Evolutionary conservation across 176 grass and related monocot species (phyloP).

Genomic region (Eleusine indica): DNA sequence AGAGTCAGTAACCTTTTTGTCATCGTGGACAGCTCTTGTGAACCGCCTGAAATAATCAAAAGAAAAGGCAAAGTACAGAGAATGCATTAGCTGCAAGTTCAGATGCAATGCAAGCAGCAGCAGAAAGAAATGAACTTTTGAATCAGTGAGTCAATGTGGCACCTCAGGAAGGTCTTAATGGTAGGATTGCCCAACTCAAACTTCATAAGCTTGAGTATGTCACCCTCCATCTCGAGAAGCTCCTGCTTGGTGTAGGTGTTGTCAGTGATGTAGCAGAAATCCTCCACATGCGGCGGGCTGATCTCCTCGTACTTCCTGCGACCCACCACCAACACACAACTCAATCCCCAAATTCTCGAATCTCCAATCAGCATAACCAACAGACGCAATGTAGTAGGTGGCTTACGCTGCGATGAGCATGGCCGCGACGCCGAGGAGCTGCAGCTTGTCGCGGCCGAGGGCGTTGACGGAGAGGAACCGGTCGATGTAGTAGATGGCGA

Average conservation of each 20-base stretch:
- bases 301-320: conserved; percentile 97
- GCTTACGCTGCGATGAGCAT: conserved; percentile 92
- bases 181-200: conserved; percentile 93
- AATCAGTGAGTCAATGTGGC: not conserved
- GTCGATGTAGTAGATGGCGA: conserved; percentile 78
- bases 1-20: conserved; percentile 50
- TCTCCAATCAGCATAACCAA: not conserved
- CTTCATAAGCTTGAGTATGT: conserved; percentile 83
- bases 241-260: conserved; percentile 93
- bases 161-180: conserved; percentile 85
- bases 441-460: conserved; percentile 65
- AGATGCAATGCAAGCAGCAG: not conserved
- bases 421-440: conserved; percentile 83
- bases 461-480: conserved; percentile 77
- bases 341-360: conserved; percentile 3
- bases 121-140: conserved; percentile 1
- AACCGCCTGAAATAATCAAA: conserved; percentile 62
- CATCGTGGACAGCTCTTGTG: conserved; percentile 52
- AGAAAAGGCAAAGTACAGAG: not conserved
- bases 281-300: conserved; percentile 67
- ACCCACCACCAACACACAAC: not conserved
- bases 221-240: conserved; percentile 84
- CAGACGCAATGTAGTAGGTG: not conserved
- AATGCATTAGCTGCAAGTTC: not conserved
- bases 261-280: conserved; percentile 97